Evolutionary conservation across 352 stramenopile genomes (phyloP).

Genomic region (Phytophthora sansomeana): DNA sequence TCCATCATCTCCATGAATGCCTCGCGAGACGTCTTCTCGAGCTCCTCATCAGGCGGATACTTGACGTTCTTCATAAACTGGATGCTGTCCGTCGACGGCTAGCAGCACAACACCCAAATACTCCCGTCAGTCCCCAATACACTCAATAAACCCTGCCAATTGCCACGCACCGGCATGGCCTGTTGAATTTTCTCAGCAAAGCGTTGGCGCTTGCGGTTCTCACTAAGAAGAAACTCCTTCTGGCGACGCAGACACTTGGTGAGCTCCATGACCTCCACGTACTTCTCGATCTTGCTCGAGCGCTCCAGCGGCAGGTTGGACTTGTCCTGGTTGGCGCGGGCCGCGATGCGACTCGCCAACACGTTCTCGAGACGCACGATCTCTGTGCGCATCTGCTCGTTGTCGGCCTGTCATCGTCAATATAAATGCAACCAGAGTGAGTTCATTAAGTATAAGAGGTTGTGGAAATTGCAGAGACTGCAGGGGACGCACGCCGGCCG

Average conservation of each 20-base stretch:
- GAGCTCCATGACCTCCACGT: slow-evolving; percentile 89
- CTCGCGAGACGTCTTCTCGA: slow-evolving; percentile 79
- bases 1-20: slow-evolving; percentile 85
- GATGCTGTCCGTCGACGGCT: slow-evolving; percentile 86
- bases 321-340: slow-evolving; percentile 76
- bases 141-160: background rate
- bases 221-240: slow-evolving; percentile 86
- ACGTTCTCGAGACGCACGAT: slow-evolving; percentile 84
- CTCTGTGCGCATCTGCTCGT: slow-evolving; percentile 81
- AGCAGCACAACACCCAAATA: slow-evolving; percentile 12
- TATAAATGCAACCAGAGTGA: background rate
- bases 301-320: slow-evolving; percentile 75
- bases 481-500: slow-evolving; percentile 50
- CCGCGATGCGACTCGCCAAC: slow-evolving; percentile 72
- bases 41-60: slow-evolving; percentile 76
- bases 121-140: slow-evolving; percentile 6
- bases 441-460: background rate
- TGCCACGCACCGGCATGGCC: slow-evolving; percentile 76
- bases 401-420: slow-evolving; percentile 53
- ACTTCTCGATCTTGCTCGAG: slow-evolving; percentile 88
- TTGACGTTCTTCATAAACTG: slow-evolving; percentile 92
- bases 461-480: background rate
- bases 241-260: slow-evolving; percentile 88
- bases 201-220: slow-evolving; percentile 87
- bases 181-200: slow-evolving; percentile 90